Evolutionary conservation across 306 rosid genomes (phyloP).

Genomic region (Crataegus laevigata): DNA sequence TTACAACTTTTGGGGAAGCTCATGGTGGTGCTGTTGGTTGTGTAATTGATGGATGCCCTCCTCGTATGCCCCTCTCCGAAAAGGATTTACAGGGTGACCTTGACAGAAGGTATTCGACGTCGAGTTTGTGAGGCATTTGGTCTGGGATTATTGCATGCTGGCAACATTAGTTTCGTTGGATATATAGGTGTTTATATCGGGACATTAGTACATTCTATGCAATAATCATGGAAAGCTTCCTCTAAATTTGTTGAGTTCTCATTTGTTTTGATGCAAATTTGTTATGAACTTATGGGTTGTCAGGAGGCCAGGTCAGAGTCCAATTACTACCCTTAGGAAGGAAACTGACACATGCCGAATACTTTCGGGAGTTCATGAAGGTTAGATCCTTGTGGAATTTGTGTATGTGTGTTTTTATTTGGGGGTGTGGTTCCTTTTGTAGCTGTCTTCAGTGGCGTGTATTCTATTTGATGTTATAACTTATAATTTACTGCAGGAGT

Average conservation of each 20-base stretch:
- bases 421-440: not conserved
- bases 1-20: constrained; percentile 89
- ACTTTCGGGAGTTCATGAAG: constrained; percentile 81
- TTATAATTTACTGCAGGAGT: constrained; percentile 46
- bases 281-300: constrained; percentile 5
- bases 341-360: constrained; percentile 92
- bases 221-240: not conserved
- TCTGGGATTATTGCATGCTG: not conserved
- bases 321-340: constrained; percentile 96
- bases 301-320: constrained; percentile 99
- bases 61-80: constrained; percentile 64
- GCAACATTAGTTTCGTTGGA: not conserved
- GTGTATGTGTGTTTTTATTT: not conserved
- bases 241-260: not conserved
- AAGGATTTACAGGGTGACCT: constrained; percentile 89
- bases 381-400: constrained; percentile 28
- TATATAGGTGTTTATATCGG: too few species aligned
- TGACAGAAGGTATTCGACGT: constrained; percentile 68
- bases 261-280: constrained; percentile 12
- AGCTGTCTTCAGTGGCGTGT: not conserved
- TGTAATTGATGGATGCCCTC: constrained; percentile 96
- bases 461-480: not conserved
- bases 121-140: not conserved
- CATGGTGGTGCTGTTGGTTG: constrained; percentile 99
- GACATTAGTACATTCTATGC: not conserved